These are phyloP conservation scores for Suillus tomentosus DNA, from an alignment of 768 basidiomycete species.

Conservation along the genomic window DNA sequence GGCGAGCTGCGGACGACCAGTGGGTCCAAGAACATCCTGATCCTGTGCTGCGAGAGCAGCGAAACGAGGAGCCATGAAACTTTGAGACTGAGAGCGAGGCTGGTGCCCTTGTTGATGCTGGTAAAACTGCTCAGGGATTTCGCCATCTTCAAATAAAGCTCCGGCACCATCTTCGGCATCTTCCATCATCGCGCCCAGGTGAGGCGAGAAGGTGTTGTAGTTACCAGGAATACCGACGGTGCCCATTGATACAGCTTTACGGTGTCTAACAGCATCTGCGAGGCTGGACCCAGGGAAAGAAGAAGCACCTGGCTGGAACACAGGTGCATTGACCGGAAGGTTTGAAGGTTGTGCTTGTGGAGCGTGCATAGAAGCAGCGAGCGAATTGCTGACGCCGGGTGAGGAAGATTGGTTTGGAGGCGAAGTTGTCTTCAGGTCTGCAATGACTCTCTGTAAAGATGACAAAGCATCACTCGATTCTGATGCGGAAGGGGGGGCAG, in stretches of 20 bases:
- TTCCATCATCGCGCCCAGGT: conserved; percentile 83
- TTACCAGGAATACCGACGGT: conserved; percentile 55
- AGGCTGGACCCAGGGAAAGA: conserved; percentile 49
- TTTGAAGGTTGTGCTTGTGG: conserved; percentile 49
- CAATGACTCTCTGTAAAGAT: conserved; percentile 91
- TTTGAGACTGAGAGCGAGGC: conserved; percentile 77
- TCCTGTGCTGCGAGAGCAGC: conserved; percentile 77
- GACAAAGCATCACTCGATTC: conserved; percentile 82
- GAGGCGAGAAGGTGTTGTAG: conserved; percentile 74
- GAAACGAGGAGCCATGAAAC: conserved; percentile 88
- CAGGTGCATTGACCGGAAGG: conserved; percentile 66
- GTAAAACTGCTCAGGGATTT: conserved; percentile 64
- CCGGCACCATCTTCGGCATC: conserved; percentile 67
- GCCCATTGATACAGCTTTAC: conserved; percentile 80
- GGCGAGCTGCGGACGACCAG: conserved; percentile 85
- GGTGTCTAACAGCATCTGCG: conserved; percentile 64
- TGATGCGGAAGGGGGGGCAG: conserved; percentile 51
- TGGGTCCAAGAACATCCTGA: conserved; percentile 60
- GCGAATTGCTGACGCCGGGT: conserved; percentile 40
- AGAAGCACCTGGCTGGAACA: conserved; percentile 71
- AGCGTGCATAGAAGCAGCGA: conserved; percentile 47
- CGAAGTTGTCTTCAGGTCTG: conserved; percentile 87
- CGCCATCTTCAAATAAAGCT: conserved; percentile 70
- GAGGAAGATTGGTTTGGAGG: conserved; percentile 50
- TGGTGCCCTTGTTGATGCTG: conserved; percentile 56